Percentiles rank a stretch among this genome's conserved stretches.
These are phyloP conservation scores for Hippophae tibetana DNA, from an alignment of 306 rosid genomes.

Conservation along the genomic window DNA sequence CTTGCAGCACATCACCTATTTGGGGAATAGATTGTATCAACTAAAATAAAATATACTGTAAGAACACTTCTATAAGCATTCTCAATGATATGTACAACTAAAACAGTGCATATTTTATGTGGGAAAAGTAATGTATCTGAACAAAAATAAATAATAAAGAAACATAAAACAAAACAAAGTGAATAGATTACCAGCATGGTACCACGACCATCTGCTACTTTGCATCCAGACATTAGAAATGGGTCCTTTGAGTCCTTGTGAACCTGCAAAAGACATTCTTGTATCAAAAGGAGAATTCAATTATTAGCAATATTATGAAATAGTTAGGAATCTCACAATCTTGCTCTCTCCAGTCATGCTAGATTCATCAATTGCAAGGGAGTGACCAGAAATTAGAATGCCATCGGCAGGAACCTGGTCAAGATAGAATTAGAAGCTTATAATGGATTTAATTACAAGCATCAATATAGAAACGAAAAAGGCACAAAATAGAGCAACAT, in stretches of 20 bases:
- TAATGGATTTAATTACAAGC: conserved; percentile 11
- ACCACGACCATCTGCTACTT: conserved; percentile 89
- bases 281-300: not conserved
- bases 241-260: conserved; percentile 57
- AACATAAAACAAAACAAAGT: conserved; percentile 6
- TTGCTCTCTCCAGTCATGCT: conserved; percentile 99
- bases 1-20: too few relatives aligned
- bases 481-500: conserved; percentile 5
- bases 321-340: conserved; percentile 45
- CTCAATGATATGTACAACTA: too few relatives aligned
- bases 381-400: conserved; percentile 65
- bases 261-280: conserved; percentile 33
- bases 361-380: conserved; percentile 85
- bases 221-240: conserved; percentile 82
- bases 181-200: conserved; percentile 59
- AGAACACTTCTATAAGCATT: too few relatives aligned
- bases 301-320: not conserved
- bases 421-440: conserved; percentile 3
- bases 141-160: not conserved
- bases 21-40: too few relatives aligned
- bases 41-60: too few relatives aligned
- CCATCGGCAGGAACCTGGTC: conserved; percentile 93
- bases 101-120: too few relatives aligned
- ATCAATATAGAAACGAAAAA: conserved; percentile 14
- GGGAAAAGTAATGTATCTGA: not conserved